Evolutionary conservation across 2,329 filamentous ascomycete species (phyloP).

Genomic region (Claviceps purpurea): DNA sequence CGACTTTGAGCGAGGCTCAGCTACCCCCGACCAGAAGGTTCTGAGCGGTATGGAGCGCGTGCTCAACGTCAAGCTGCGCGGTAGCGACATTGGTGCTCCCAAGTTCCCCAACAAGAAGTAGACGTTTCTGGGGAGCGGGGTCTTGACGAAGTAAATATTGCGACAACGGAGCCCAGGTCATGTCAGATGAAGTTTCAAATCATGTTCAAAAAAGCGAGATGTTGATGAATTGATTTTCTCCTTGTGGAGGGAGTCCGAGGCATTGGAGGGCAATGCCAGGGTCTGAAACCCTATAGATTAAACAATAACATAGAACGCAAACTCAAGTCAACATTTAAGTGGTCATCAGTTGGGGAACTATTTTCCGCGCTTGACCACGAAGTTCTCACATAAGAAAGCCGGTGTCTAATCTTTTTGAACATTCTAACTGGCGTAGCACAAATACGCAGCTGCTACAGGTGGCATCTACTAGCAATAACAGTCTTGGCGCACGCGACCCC

Average conservation of each 20-base stretch:
- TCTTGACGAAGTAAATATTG: not conserved
- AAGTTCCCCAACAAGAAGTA: conserved; percentile 63
- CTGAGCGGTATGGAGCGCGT: conserved; percentile 66
- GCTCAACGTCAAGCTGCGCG: conserved; percentile 78
- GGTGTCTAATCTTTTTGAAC: not conserved
- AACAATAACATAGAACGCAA: conserved; percentile 6
- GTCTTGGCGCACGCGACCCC: not conserved
- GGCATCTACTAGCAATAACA: not conserved
- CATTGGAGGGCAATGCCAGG: not conserved
- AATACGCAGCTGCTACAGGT: not conserved
- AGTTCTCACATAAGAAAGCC: not conserved
- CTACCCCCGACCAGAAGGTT: conserved; percentile 71
- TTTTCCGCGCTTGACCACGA: not conserved
- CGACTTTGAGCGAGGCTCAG: conserved; percentile 73
- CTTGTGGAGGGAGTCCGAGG: not conserved
- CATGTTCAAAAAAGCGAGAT: conserved; percentile 3
- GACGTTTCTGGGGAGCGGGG: not conserved
- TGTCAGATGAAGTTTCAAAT: not conserved
- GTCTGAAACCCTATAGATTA: conserved; percentile 5
- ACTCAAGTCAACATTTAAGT: not conserved
- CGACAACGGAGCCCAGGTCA: not conserved
- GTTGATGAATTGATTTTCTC: not conserved
- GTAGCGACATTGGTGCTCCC: conserved; percentile 71
- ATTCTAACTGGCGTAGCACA: not conserved
- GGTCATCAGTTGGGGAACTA: not conserved